Base-by-base conservation (phyloP, 495 filamentous ascomycete species). In the Staphylotrichum longicolle region DNA sequence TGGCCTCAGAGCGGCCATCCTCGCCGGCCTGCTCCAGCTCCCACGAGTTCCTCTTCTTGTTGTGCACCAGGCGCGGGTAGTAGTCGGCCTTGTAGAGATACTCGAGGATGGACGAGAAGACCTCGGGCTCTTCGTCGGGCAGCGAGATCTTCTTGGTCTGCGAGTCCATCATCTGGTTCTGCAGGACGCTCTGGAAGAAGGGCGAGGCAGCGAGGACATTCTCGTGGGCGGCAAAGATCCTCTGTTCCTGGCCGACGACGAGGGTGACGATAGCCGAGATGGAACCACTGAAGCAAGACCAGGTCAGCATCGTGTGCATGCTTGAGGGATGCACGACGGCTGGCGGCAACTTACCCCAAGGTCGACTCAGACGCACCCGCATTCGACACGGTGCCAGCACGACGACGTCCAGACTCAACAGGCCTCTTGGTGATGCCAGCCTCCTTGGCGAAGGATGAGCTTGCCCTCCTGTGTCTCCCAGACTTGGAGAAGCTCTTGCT, bases 81-180 rank as follows among this genome's bases (percentile, higher is more conserved):
- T 97, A 97, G 72, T 96, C 92, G 64, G 89, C 91, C 75, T 81
- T 93, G 83, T 97, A 96, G 61, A 96, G 86, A 68, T 88, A 96
- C 71, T 96, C 92, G 53, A 97, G 85, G 15, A 97, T 80, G 20
- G 88, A 91, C 34, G 91, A 94, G 80, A 97, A 90, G 68, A 94
- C 86, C 70, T 95, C 91, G 14, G 93, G 89, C 67, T 91, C 84
- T 74, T 96, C 92, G 58, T 91, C 84, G 5, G 93, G 89, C 33
- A 97, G 85, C 55, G 86, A 77, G 66, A 96, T 85, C 62, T 85
- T 84, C 74, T 90, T 91, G 67, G 80, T 79, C 64, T 80, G 72
- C 5, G 83, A 69, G 61, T 86, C 83, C 71, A 86, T 78, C 75
- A 87, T 88, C 66, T 87, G 81, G 57, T 81, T 80, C 58, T 82